phyloP scores from a whole-genome alignment of 805 yeast genomes.

The Lachancea kluyveri region DNA sequence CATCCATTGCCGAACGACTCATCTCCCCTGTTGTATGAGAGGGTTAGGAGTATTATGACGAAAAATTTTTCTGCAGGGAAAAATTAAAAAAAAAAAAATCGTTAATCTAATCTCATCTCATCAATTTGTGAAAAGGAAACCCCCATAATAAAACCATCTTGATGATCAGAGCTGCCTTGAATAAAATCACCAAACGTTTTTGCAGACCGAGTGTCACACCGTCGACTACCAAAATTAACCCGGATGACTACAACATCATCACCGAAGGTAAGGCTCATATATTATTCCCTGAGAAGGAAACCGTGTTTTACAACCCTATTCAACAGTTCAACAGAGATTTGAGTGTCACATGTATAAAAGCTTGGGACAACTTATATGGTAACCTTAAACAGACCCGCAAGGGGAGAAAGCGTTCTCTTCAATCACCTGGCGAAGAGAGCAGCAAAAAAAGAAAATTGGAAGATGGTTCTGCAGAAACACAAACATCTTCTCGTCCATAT shows the following conservation, averaged over 20 bases:
- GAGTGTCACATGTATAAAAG: slow-evolving; percentile 75
- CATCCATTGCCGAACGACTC: too few species aligned
- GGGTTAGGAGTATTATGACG: too few species aligned
- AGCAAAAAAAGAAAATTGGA: slow-evolving; percentile 26
- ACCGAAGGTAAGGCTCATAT: slow-evolving; percentile 82
- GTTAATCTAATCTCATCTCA: too few species aligned
- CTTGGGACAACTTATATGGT: slow-evolving; percentile 71
- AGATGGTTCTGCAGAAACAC: slow-evolving; percentile 19
- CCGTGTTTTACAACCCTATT: slow-evolving; percentile 90
- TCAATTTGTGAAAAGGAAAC: too few species aligned
- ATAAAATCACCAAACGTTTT: slow-evolving; percentile 16
- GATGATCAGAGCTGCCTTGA: slow-evolving; percentile 27
- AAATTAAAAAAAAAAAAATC: too few species aligned
- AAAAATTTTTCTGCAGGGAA: too few species aligned
- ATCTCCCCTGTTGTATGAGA: too few species aligned
- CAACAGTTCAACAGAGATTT: slow-evolving; percentile 96
- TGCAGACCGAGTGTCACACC: slow-evolving; percentile 5
- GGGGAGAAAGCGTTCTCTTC: slow-evolving; percentile 13
- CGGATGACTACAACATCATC: slow-evolving; percentile 35
- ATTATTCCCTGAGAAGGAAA: slow-evolving; percentile 71
- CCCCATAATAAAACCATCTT: too few species aligned
- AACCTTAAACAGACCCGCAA: slow-evolving; percentile 27
- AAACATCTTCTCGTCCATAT: slow-evolving; percentile 33
- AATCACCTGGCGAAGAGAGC: slow-evolving; percentile 6
- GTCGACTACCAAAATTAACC: slow-evolving; percentile 16